phyloP scores from a whole-genome alignment of 2,329 filamentous ascomycete species.

The Fusarium solani-melongenae region DNA sequence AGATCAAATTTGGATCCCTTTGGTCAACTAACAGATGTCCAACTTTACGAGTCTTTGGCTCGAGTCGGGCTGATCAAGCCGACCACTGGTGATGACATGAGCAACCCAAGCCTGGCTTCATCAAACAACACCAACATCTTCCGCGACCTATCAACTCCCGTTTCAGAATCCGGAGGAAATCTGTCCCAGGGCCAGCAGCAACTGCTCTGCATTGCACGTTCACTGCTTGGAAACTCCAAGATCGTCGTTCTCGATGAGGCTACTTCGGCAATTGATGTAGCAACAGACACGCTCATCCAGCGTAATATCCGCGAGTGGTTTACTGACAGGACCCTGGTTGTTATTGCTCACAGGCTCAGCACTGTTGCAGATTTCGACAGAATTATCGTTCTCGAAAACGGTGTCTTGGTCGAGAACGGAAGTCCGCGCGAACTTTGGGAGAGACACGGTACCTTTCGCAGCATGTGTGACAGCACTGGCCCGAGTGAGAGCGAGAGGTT shows the following conservation, averaged over 20 bases:
- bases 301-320: conserved; percentile 77
- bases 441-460: conserved; percentile 63
- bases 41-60: conserved; percentile 74
- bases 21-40: conserved; percentile 72
- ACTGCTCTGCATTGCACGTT: conserved; percentile 77
- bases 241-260: conserved; percentile 85
- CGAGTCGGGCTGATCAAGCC: conserved; percentile 72
- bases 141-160: conserved; percentile 65
- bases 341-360: conserved; percentile 79
- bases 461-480: conserved; percentile 69
- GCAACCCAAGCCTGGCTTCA: conserved; percentile 45
- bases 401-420: conserved; percentile 73
- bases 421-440: conserved; percentile 70
- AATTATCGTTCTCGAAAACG: conserved; percentile 76
- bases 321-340: conserved; percentile 73
- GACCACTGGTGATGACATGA: conserved; percentile 11
- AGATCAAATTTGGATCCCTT: conserved; percentile 82
- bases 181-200: conserved; percentile 80
- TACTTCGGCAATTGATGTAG: conserved; percentile 80
- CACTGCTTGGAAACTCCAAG: conserved; percentile 75
- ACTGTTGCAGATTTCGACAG: conserved; percentile 81
- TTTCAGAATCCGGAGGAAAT: conserved; percentile 78
- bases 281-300: conserved; percentile 78
- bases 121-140: conserved; percentile 71
- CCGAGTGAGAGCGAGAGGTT: conserved; percentile 60